Evolutionary conservation across 306 rosid species (phyloP).

Genomic region (Ormosia semicastrata): DNA sequence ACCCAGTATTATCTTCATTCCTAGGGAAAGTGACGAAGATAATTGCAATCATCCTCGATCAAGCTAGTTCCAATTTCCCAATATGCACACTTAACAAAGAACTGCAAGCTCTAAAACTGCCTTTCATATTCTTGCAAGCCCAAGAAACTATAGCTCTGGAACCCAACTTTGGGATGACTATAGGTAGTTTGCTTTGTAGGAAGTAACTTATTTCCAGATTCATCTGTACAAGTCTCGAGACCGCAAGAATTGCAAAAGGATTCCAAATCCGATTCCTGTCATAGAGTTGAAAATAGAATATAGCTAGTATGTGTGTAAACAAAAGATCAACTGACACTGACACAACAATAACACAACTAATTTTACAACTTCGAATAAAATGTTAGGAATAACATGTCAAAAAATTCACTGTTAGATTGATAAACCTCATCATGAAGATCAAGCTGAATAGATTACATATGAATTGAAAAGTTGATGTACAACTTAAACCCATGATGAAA

Average conservation of each 20-base stretch:
- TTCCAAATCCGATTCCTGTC: constrained; percentile 70
- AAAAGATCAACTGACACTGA: not conserved
- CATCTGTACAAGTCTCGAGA: constrained; percentile 55
- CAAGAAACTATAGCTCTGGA: constrained; percentile 46
- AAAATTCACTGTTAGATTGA: not conserved
- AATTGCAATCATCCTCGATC: not conserved
- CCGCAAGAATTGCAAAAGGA: constrained; percentile 73
- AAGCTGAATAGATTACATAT: not conserved
- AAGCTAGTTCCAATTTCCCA: constrained; percentile 2
- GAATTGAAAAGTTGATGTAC: not conserved
- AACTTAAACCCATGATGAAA: not conserved
- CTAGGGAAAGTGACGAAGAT: not conserved
- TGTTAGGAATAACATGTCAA: not conserved
- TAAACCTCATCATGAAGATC: not conserved
- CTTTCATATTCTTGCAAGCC: constrained; percentile 57
- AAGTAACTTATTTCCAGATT: constrained; percentile 61
- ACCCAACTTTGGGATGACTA: constrained; percentile 56
- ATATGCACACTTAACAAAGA: not conserved
- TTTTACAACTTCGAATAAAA: not conserved
- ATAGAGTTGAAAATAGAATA: not conserved
- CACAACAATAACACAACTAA: not conserved
- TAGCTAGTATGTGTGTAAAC: not conserved
- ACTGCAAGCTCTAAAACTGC: constrained; percentile 4
- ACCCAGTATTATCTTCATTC: not conserved
- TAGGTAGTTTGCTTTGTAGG: constrained; percentile 78